These are phyloP conservation scores for Tilletia walkeri DNA, from an alignment of 1,284 basidiomycete species.

Conservation along the genomic window DNA sequence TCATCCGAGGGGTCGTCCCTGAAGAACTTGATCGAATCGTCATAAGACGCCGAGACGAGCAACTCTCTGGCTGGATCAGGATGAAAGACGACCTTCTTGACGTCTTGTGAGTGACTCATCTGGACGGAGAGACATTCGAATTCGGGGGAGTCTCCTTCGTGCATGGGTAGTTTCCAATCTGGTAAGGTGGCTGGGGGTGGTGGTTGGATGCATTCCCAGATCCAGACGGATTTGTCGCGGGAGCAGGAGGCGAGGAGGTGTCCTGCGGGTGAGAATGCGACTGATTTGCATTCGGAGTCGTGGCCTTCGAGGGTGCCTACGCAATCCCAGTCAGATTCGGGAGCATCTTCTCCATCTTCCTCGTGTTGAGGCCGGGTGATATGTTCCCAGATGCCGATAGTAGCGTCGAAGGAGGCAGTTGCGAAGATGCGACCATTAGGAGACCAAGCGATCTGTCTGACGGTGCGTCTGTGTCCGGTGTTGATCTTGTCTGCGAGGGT, in stretches of 20 bases:
- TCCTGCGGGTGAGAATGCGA: conserved; percentile 77
- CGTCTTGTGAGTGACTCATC: conserved; percentile 97
- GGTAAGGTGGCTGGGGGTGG: conserved; percentile 4
- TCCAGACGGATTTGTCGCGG: conserved; percentile 95
- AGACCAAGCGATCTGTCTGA: conserved; percentile 85
- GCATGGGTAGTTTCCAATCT: neutral
- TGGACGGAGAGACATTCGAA: conserved; percentile 93
- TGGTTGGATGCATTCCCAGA: conserved; percentile 78
- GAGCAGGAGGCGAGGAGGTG: conserved; percentile 85
- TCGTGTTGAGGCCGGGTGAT: conserved; percentile 51
- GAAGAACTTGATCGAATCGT: conserved; percentile 92
- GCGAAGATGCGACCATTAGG: conserved; percentile 85
- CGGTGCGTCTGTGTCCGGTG: conserved; percentile 85
- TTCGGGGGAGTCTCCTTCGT: conserved; percentile 30
- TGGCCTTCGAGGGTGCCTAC: conserved; percentile 86
- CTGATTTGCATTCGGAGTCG: conserved; percentile 94
- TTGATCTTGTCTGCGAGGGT: conserved; percentile 52
- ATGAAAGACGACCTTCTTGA: conserved; percentile 93
- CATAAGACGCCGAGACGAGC: conserved; percentile 93
- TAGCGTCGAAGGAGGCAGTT: conserved; percentile 91
- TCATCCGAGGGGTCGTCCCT: conserved; percentile 90
- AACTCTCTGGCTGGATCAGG: conserved; percentile 78
- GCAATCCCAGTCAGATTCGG: conserved; percentile 68
- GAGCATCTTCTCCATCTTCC: conserved; percentile 56
- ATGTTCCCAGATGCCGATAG: conserved; percentile 83